These are phyloP conservation scores for Magnusiomyces clavatus DNA, from an alignment of 1,139 yeast genomes.

Conservation along the genomic window DNA sequence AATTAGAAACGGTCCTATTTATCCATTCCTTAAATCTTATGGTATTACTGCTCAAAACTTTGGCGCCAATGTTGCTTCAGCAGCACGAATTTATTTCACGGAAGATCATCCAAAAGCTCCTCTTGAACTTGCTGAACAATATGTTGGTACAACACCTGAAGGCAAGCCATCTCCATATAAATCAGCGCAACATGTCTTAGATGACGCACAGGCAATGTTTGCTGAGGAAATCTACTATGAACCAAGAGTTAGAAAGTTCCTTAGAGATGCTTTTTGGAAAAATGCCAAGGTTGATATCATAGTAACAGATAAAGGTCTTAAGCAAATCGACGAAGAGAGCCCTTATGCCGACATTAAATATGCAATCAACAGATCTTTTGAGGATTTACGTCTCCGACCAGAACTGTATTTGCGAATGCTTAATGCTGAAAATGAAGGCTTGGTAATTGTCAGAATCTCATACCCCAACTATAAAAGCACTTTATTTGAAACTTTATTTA, in stretches of 20 bases:
- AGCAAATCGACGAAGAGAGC: constrained; percentile 70
- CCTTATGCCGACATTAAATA: constrained; percentile 88
- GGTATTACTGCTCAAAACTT: constrained; percentile 75
- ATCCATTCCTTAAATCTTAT: constrained; percentile 59
- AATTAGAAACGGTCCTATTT: constrained; percentile 58
- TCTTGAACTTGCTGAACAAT: constrained; percentile 46
- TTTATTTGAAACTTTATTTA: constrained; percentile 43
- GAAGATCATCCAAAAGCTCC: constrained; percentile 69
- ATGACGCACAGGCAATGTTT: constrained; percentile 65
- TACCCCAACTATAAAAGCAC: constrained; percentile 37
- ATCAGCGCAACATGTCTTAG: constrained; percentile 56
- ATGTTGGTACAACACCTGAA: constrained; percentile 22
- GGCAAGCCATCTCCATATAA: constrained; percentile 39
- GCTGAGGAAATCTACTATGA: constrained; percentile 78
- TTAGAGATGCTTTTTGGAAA: constrained; percentile 61
- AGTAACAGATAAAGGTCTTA: constrained; percentile 80
- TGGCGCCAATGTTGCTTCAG: constrained; percentile 75
- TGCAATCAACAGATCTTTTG: constrained; percentile 71
- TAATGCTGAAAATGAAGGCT: constrained; percentile 72
- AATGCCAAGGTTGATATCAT: constrained; percentile 67
- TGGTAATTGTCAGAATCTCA: constrained; percentile 40
- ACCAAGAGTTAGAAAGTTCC: constrained; percentile 69
- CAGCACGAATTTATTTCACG: constrained; percentile 57
- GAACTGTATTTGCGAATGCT: constrained; percentile 82
- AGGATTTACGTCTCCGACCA: constrained; percentile 66